Conservation (phyloP, 495 filamentous ascomycete species). For the Penicillium pulvis region DNA sequence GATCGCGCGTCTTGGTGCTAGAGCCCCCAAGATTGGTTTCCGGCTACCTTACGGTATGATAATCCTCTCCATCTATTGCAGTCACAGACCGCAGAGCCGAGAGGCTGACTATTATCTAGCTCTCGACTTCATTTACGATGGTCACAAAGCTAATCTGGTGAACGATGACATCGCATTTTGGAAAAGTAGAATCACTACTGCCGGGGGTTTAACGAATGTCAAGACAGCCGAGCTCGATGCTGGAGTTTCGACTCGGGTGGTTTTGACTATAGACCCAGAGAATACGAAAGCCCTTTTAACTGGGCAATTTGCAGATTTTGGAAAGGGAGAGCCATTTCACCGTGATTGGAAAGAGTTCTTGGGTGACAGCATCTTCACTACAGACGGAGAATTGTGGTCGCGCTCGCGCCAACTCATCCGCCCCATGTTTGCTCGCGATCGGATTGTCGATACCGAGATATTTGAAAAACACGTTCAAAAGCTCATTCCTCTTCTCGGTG, state of each 20-base stretch:
- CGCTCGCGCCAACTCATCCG: conserved; percentile 72
- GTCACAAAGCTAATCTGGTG: conserved; percentile 49
- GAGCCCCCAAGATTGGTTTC: conserved; percentile 36
- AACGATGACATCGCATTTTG: conserved; percentile 64
- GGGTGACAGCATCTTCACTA: conserved; percentile 78
- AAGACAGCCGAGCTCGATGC: conserved; percentile 64
- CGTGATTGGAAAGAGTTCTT: conserved; percentile 71
- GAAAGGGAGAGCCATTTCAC: conserved; percentile 72
- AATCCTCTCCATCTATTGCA: not conserved
- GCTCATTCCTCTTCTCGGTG: conserved; percentile 63
- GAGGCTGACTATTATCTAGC: conserved; percentile 42
- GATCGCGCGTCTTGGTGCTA: conserved; percentile 38
- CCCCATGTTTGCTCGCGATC: conserved; percentile 82
- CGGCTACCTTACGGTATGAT: conserved; percentile 39
- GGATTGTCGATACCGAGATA: conserved; percentile 75
- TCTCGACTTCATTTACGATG: conserved; percentile 60
- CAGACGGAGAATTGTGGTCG: conserved; percentile 76
- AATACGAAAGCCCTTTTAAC: conserved; percentile 81
- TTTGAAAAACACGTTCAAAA: conserved; percentile 77
- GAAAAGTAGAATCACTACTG: conserved; percentile 46
- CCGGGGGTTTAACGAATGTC: conserved; percentile 33
- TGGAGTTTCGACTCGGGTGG: conserved; percentile 52
- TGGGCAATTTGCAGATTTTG: conserved; percentile 67
- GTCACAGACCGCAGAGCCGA: no score
- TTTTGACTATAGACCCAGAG: conserved; percentile 67